A percentile compares a stretch with the other conserved stretches of the same genome.
These are phyloP conservation scores for Penicillium brevicompactum DNA, from an alignment of 2,329 filamentous ascomycete species.

Conservation along the genomic window DNA sequence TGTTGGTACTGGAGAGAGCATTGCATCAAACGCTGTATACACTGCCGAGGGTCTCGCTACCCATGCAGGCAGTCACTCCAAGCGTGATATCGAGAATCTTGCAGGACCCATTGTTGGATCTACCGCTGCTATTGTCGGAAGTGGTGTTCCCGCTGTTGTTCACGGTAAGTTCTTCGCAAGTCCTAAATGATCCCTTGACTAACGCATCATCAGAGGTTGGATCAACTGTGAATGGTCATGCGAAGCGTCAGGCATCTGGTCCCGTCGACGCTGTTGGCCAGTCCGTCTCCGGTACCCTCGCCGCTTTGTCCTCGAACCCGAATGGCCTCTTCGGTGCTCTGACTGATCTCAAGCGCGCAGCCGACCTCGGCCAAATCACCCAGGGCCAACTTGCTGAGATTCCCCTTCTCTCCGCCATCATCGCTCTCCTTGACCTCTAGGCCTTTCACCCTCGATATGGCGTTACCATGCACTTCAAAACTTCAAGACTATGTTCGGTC, in stretches of 20 bases:
- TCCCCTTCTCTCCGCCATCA: constrained; percentile 16
- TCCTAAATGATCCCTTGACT: not conserved
- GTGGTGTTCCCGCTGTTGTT: constrained; percentile 12
- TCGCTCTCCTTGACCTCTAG: constrained; percentile 16
- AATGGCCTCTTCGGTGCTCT: constrained; percentile 14
- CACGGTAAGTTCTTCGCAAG: constrained; percentile 1
- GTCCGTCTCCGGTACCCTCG: not conserved
- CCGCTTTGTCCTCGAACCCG: constrained; percentile 1
- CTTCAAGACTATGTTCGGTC: no score
- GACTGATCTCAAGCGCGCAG: constrained; percentile 16
- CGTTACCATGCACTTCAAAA: constrained; percentile 5
- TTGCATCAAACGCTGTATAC: constrained; percentile 9
- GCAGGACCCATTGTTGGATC: not conserved
- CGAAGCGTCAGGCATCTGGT: not conserved
- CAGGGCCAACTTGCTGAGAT: constrained; percentile 13
- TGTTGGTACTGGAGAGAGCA: constrained; percentile 18
- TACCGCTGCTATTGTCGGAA: not conserved
- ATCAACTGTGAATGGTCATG: not conserved
- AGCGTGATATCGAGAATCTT: constrained; percentile 1
- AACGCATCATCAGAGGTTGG: constrained; percentile 7
- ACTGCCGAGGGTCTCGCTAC: constrained; percentile 13
- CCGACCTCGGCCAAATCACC: constrained; percentile 13
- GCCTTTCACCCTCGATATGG: constrained; percentile 12
- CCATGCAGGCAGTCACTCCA: constrained; percentile 5
- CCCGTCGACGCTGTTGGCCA: not conserved